phyloP scores from a whole-genome alignment of 768 basidiomycete genomes.

The Lentinula sp. region DNA sequence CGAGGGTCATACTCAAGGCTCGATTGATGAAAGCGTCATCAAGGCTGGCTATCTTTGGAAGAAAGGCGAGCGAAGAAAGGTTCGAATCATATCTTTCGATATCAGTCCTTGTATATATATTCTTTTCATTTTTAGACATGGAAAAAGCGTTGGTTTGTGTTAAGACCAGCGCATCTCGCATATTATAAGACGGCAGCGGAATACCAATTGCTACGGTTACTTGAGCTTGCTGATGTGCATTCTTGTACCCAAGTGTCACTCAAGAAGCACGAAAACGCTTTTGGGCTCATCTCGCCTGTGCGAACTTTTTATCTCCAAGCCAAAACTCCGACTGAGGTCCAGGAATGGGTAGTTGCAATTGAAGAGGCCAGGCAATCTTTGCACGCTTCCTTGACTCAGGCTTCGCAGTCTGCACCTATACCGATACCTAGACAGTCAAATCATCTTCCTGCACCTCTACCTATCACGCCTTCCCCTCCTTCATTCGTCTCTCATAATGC shows the following conservation, averaged over 20 bases:
- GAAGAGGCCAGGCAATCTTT: constrained; percentile 68
- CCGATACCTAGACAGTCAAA: constrained; percentile 37
- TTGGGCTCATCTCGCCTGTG: constrained; percentile 85
- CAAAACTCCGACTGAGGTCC: constrained; percentile 59
- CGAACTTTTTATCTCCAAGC: constrained; percentile 93
- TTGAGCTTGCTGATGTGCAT: constrained; percentile 85
- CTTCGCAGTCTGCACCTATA: constrained; percentile 42
- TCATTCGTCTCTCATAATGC: constrained; percentile 36
- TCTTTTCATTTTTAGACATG: constrained; percentile 60
- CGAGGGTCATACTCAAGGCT: constrained; percentile 32
- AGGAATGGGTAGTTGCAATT: constrained; percentile 79
- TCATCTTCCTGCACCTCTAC: constrained; percentile 19
- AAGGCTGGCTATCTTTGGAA: constrained; percentile 96
- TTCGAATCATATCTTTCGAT: constrained; percentile 26
- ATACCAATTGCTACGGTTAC: constrained; percentile 84
- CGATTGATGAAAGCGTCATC: constrained; percentile 64
- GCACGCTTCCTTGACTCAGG: constrained; percentile 56
- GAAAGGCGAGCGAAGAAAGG: constrained; percentile 97
- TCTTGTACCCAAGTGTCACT: constrained; percentile 82
- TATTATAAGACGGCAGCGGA: constrained; percentile 97
- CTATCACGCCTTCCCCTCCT: constrained; percentile 43
- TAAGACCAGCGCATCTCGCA: constrained; percentile 86
- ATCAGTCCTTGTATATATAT: constrained; percentile 1
- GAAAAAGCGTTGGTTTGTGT: constrained; percentile 99
- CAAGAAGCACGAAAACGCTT: constrained; percentile 85